Evolutionary conservation across 495 filamentous ascomycete genomes (phyloP), one percentile per base, ranked within the genome.

Genomic region (Amorphotheca resinae): DNA sequence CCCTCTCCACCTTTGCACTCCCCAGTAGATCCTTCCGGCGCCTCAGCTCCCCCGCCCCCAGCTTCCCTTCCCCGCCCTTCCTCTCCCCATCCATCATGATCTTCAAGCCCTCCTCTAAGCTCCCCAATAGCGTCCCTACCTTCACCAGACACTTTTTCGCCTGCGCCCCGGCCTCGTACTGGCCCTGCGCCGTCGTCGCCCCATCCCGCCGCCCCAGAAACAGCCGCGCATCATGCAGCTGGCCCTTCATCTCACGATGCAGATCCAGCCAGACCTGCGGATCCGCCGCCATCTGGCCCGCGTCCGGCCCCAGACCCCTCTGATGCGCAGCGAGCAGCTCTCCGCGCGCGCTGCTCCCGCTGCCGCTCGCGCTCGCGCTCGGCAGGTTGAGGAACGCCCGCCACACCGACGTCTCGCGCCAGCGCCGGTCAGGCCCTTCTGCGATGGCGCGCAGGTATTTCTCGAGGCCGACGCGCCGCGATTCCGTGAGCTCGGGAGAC

Each of bases 401-500:
- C 86, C 88, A 98, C 23, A 75, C 81, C 17, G 74, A 66, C 2
- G 80, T 84, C 55, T 77, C 79, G n/a, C 89, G 77, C 91, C 91
- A 98, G 34, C 84, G 71, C 2, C 74, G 59, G 53, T 96, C 87
- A 5, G 76, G 70, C 9, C 72, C 61, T 42, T 78, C 74, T 44
- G 89, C 85, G 49, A 96, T 87, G 23, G 78, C 76, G 33, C 72
- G 74, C 18, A 96, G 76, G 65, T 96, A 96, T 33, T 66, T 53
- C 62, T 95, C 86, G 2, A 96, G 73, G 0, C 68, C 82, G 48
- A 64, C 51, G 15, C 87, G 80, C 15, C 91, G 82, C 47, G 79
- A 62, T 67, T 93, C 86, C 41, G 87, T 86, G 23, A 93, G 74
- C 14, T 74, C 70, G 23, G 85, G 73, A 38, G 80, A 87, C 44